phyloP scores from a whole-genome alignment of 345 rosid genomes.

The Dovyalis caffra region DNA sequence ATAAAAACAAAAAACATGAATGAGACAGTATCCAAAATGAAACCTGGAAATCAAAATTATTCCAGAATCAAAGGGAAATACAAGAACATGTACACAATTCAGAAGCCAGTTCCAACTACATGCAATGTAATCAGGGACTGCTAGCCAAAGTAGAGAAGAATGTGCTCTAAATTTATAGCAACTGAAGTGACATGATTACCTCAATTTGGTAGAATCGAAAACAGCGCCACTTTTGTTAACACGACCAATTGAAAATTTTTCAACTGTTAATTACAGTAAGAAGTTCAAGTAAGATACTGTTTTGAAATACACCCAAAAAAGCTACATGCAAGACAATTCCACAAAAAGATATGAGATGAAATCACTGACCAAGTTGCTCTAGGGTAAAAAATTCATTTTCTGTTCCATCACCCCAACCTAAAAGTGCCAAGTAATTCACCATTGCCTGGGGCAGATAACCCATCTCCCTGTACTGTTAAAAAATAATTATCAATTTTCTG shows the following conservation, averaged over 20 bases:
- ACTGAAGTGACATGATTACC: slow-evolving; percentile 41
- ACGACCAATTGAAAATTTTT: slow-evolving; percentile 74
- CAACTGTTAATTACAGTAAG: slow-evolving; percentile 52
- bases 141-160: slow-evolving; percentile 1
- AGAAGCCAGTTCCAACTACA: slow-evolving; percentile 1
- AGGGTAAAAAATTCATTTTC: slow-evolving; percentile 92
- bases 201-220: slow-evolving; percentile 80
- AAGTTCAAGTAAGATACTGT: slow-evolving; percentile 17
- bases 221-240: slow-evolving; percentile 89
- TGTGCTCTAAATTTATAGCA: slow-evolving; percentile 4
- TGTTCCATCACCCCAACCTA: slow-evolving; percentile 99
- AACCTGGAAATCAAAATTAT: not conserved
- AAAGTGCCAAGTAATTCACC: slow-evolving; percentile 90
- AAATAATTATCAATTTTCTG: slow-evolving; percentile 1
- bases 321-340: not conserved
- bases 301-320: not conserved
- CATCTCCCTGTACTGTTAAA: slow-evolving; percentile 81
- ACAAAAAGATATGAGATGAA: not conserved
- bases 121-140: not conserved
- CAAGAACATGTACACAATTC: slow-evolving; percentile 4
- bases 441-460: slow-evolving; percentile 90
- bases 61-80: not conserved
- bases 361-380: slow-evolving; percentile 67
- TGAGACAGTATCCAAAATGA: not conserved
- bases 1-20: not conserved